Percentiles rank a stretch among this genome's conserved stretches.
Conservation (phyloP, 139 green algal species). For the Chlamydomonas schloesseri region DNA sequence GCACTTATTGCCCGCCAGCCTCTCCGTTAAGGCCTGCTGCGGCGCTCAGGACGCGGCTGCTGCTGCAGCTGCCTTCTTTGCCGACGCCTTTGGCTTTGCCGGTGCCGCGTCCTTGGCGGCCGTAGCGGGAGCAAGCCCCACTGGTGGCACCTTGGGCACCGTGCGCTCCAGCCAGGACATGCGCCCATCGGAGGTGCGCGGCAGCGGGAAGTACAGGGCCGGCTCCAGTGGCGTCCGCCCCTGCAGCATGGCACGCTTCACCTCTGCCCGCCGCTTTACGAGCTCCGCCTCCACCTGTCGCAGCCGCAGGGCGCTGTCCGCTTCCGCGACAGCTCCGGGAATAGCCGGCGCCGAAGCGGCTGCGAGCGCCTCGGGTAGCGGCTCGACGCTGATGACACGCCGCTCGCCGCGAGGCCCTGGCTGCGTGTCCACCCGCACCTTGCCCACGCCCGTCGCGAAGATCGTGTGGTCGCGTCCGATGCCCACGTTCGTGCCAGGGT, state of each 20-base stretch:
- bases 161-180: constrained; percentile 33
- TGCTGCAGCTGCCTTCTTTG: background rate
- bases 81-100: background rate
- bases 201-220: constrained; percentile 28
- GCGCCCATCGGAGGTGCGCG: background rate
- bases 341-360: background rate
- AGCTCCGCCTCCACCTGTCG: constrained; percentile 1
- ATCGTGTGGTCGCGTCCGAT: constrained; percentile 90
- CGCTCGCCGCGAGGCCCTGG: constrained; percentile 3
- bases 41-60: too few species aligned
- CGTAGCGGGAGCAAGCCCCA: background rate
- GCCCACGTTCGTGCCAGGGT: constrained; percentile 87
- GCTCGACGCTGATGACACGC: constrained; percentile 22
- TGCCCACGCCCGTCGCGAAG: constrained; percentile 80
- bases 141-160: background rate
- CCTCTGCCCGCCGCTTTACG: constrained; percentile 1
- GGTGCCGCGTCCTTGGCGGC: background rate
- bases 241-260: constrained; percentile 34
- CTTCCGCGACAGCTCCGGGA: background rate
- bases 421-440: constrained; percentile 76
- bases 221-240: constrained; percentile 21
- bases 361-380: background rate
- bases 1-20: too few species aligned
- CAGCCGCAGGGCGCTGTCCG: background rate
- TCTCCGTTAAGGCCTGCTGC: too few species aligned